Conservation (phyloP, 176 grass and related monocot genomes). For the Miscanthus lutarioriparius region DNA sequence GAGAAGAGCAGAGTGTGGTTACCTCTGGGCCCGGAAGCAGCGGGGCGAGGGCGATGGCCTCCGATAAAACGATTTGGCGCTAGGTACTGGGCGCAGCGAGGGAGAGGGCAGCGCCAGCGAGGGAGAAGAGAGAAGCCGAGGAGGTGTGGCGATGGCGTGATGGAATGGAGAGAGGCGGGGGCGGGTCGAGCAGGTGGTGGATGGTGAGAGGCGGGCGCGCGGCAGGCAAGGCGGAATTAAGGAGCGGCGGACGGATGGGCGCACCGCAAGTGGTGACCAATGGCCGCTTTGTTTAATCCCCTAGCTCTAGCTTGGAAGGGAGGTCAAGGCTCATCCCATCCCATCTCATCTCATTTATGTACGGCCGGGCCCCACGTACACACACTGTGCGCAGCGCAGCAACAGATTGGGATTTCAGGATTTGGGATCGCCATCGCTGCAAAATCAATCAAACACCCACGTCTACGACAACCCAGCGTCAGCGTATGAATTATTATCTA, state of each 20-base stretch:
- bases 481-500: too few species aligned
- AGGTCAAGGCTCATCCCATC: neutral
- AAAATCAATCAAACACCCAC: too few species aligned
- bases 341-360: neutral
- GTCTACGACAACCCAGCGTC: too few species aligned
- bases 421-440: too few species aligned
- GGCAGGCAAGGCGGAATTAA: neutral
- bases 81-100: neutral
- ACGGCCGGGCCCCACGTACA: neutral
- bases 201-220: neutral
- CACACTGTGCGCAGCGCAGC: too few species aligned
- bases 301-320: neutral
- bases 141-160: neutral
- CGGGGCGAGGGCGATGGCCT: neutral
- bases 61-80: conserved; percentile 13
- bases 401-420: too few species aligned
- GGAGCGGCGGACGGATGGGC: conserved; percentile 2
- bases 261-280: neutral
- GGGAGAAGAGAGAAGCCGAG: neutral
- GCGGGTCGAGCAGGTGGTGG: conserved; percentile 2
- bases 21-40: neutral
- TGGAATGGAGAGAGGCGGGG: neutral
- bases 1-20: neutral
- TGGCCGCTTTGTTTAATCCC: neutral
- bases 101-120: neutral